Base-by-base conservation (phyloP, 1,284 basidiomycete species). In the Trichosporon coremiiforme region DNA sequence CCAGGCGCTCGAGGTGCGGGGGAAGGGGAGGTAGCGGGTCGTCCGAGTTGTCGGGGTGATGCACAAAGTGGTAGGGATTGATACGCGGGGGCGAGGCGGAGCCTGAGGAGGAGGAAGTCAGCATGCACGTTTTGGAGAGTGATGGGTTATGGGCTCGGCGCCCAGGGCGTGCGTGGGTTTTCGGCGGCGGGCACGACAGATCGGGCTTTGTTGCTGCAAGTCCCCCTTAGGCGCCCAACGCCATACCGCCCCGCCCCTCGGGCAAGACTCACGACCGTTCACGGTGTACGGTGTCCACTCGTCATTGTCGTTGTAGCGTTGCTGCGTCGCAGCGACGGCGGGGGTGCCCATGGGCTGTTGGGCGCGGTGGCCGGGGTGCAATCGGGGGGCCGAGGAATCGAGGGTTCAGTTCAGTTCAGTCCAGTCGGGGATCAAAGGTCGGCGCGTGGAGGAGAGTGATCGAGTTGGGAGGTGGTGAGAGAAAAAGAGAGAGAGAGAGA, bases 61-160 rank as follows among this genome's bases (percentile, higher is more conserved):
- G 76, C 8, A 78, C 66, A 20, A 73, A 66, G 62, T 78, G 77
- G 62, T 77, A 76, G 0, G 78, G 78, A 66, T 79, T 79, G 68
- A 79, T 57, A 20, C 70, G 70, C 4, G 74, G 75, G 15, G 72
- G 68, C 0, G 70, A 68, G 13, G 66, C 45, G 8, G 64, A 13
- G 35, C 47, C 69, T 73, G 64, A n/a, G 9, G 2, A 8, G 15
- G 10, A 20, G n/a, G n/a, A 20, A 12, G 67, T 36, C 35, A 65
- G 31, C 31, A 20, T 66, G 64, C 29, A 47, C n/a, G 20, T 35
- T 31, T 25, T 60, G n/a, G n/a, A n/a, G n/a, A n/a, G 31, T 9
- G 57, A 33, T 35, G 57, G 29, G 57, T 31, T 29, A 29, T 4
- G 33, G 36, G 36, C 36, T 33, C 36, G 36, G 36, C 36, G 57